These are phyloP conservation scores for Stropharia rugosoannulata DNA, from an alignment of 768 basidiomycete species.

Conservation along the genomic window DNA sequence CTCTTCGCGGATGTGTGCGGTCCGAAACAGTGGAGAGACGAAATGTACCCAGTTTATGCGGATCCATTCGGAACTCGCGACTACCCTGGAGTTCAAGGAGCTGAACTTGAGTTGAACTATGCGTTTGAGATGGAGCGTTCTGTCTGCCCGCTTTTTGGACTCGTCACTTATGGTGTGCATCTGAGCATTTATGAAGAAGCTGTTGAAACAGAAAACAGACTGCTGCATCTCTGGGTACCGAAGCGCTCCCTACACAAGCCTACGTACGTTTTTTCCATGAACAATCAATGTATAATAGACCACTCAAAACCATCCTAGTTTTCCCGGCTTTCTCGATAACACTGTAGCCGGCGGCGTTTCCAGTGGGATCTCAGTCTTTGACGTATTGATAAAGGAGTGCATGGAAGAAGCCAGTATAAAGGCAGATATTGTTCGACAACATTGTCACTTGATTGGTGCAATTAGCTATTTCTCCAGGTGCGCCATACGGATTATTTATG, in stretches of 20 bases:
- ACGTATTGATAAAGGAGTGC: slow-evolving; percentile 85
- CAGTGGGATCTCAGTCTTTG: slow-evolving; percentile 68
- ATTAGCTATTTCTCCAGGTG: slow-evolving; percentile 84
- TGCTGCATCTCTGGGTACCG: slow-evolving; percentile 81
- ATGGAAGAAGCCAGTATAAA: slow-evolving; percentile 90
- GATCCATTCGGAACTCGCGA: slow-evolving; percentile 65
- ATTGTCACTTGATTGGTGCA: slow-evolving; percentile 62
- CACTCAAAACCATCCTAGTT: slow-evolving; percentile 38
- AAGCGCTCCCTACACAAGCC: slow-evolving; percentile 83
- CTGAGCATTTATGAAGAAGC: slow-evolving; percentile 69
- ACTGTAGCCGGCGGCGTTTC: slow-evolving; percentile 91
- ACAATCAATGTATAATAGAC: not conserved
- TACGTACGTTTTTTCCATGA: slow-evolving; percentile 54
- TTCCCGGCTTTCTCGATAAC: slow-evolving; percentile 88
- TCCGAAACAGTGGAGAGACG: slow-evolving; percentile 79
- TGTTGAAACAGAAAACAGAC: slow-evolving; percentile 31
- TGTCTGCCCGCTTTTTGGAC: slow-evolving; percentile 85
- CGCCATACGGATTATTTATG: not conserved
- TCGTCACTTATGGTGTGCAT: slow-evolving; percentile 92
- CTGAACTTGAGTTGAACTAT: slow-evolving; percentile 48
- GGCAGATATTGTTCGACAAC: slow-evolving; percentile 55
- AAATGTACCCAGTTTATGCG: slow-evolving; percentile 77
- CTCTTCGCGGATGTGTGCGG: slow-evolving; percentile 67
- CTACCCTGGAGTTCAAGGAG: slow-evolving; percentile 34
- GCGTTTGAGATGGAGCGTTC: slow-evolving; percentile 90